These are phyloP conservation scores for Rhizodiscina lignyota DNA, from an alignment of 495 filamentous ascomycete species.

Conservation along the genomic window DNA sequence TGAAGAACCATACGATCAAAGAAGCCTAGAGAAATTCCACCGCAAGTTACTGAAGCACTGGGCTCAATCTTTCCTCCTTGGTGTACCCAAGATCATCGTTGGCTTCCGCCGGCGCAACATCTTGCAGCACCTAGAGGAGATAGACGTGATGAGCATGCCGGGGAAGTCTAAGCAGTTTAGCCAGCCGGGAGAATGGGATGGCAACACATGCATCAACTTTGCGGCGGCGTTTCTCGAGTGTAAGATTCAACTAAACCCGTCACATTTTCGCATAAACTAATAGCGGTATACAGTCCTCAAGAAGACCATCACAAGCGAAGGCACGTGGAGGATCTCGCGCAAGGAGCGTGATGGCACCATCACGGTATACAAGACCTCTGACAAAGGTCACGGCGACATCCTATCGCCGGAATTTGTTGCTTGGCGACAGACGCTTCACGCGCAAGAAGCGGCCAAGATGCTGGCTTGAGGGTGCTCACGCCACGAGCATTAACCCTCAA, in stretches of 20 bases:
- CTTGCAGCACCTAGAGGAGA: conserved; percentile 51
- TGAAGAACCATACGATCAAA: conserved; percentile 43
- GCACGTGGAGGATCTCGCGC: conserved; percentile 69
- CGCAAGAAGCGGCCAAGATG: conserved; percentile 1
- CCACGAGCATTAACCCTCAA: no score
- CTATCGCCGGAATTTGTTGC: conserved; percentile 59
- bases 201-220: conserved; percentile 83
- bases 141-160: conserved; percentile 64
- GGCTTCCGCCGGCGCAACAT: conserved; percentile 63
- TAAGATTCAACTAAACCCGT: conserved; percentile 18
- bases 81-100: conserved; percentile 79
- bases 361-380: conserved; percentile 56
- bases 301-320: conserved; percentile 45
- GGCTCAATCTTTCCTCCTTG: conserved; percentile 90
- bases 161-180: no score
- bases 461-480: conserved; percentile 1
- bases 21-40: conserved; percentile 60
- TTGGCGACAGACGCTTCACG: conserved; percentile 37
- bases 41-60: conserved; percentile 87
- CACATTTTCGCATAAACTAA: conserved; percentile 3
- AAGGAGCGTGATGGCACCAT: conserved; percentile 36
- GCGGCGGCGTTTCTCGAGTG: conserved; percentile 59
- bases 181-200: conserved; percentile 75
- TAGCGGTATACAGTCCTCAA: conserved; percentile 39
- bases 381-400: conserved; percentile 57